Base-by-base conservation (phyloP, 1,139 yeast genomes). In the Fermentozyma sake region DNA sequence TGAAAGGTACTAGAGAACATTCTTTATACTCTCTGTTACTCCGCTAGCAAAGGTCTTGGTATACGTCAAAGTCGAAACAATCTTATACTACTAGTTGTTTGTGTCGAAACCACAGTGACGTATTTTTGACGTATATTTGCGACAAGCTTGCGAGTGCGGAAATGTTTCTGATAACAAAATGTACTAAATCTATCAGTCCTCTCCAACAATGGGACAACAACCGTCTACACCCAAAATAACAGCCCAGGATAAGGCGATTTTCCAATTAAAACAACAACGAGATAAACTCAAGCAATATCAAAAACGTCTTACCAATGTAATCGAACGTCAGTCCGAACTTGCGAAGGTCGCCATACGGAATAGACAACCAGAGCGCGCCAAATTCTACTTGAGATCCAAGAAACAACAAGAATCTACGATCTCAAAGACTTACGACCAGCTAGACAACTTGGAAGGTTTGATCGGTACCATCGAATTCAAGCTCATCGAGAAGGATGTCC, bases 401-500 rank as follows among this genome's bases (percentile, higher is more conserved):
- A 87, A 86, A 46, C 89, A 85, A 48, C 97, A 91, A 50, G 77
- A 81, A 42, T 68, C 74, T 18, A 60, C 83, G 9, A 61, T 89
- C 4, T 56, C 59, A 18, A 81, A 79, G 44, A 82, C 95, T 0
- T 83, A 79, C 31, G 76, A 71, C 21, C 97, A 91, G 53, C 61
- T 87, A 17, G 81, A 77, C 32, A 83, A 84, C 26, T 57, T 91
- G 21, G 96, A 89, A 48, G 66, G 68, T 29, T 64, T 84, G 48
- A 76, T 81, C 4, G 73, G 77, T 13, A 79, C 83, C 17, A 82
- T 91, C 22, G 97, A 91, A 56, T 87, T 84, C 58, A 91, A 94
- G 44, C 58, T 84, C 36, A 80, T 91, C 20, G 97, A 89, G 50
- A 78, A 79, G 41, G 95, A 86, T 46, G 89, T 91, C 28, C 43